Percentiles rank a stretch among this genome's conserved stretches.
Evolutionary conservation across 192 early-diverging fungal species (phyloP).

Genomic region (Fimicolochytrium jonesii): DNA sequence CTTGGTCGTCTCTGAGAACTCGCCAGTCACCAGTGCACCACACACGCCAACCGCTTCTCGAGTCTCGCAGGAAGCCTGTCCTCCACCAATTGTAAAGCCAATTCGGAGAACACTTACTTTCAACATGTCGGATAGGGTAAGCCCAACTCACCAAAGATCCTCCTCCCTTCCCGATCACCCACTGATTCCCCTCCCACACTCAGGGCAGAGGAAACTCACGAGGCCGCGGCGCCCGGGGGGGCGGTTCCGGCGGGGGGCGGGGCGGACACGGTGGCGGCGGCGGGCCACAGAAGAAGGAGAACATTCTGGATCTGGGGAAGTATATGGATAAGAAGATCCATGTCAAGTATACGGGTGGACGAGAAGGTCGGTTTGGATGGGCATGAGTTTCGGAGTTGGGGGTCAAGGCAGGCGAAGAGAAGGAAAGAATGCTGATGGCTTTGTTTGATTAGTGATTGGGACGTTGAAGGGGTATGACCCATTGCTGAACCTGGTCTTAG

Average conservation of each 20-base stretch:
- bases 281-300: constrained; percentile 55
- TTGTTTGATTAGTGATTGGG: constrained; percentile 66
- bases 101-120: no score
- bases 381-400: neutral
- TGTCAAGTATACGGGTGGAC: constrained; percentile 89
- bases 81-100: no score
- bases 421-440: neutral
- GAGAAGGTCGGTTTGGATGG: constrained; percentile 66
- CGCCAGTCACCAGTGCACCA: no score
- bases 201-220: constrained; percentile 45
- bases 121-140: neutral
- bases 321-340: constrained; percentile 89
- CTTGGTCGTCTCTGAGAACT: no score
- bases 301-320: constrained; percentile 89
- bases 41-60: no score
- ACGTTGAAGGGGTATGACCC: constrained; percentile 90
- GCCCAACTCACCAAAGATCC: no score
- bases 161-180: neutral
- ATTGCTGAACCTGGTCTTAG: constrained; percentile 89
- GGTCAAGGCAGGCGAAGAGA: neutral
- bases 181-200: neutral
- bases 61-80: no score
- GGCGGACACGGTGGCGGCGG: constrained; percentile 42
- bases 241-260: constrained; percentile 54
- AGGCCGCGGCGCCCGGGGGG: constrained; percentile 43